Percentiles rank a stretch among this genome's conserved stretches.
Conservation (phyloP, 1,284 basidiomycete species). For the Malassezia nana region DNA sequence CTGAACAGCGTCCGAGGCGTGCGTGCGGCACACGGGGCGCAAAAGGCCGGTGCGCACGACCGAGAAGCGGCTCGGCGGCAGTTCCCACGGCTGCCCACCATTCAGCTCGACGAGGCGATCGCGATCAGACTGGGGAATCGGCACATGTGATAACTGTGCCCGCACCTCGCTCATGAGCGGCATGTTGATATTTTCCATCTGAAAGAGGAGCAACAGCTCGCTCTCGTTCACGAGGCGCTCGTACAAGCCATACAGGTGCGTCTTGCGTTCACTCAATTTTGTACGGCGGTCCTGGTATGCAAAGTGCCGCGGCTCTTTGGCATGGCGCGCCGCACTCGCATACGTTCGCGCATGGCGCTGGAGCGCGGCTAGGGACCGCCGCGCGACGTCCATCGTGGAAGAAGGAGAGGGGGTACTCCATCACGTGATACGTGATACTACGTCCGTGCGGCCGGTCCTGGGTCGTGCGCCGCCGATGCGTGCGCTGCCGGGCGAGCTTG, state of each 20-base stretch:
- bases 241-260: slow-evolving; percentile 11
- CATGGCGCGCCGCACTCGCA: slow-evolving; percentile 3
- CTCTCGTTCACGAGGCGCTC: slow-evolving; percentile 12
- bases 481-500: slow-evolving; percentile 31
- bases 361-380: not conserved
- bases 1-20: not conserved
- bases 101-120: slow-evolving; percentile 2
- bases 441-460: not conserved
- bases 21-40: slow-evolving; percentile 13
- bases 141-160: not conserved
- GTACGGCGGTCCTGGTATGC: slow-evolving; percentile 16
- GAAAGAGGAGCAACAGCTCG: slow-evolving; percentile 12
- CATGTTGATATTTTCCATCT: slow-evolving; percentile 10
- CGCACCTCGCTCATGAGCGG: slow-evolving; percentile 10
- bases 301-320: slow-evolving; percentile 8
- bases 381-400: not conserved
- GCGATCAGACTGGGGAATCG: slow-evolving; percentile 1
- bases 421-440: slow-evolving; percentile 10
- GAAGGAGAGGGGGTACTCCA: not conserved
- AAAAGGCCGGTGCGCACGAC: slow-evolving; percentile 15
- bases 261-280: slow-evolving; percentile 15
- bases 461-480: not conserved
- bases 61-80: not conserved
- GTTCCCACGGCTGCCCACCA: slow-evolving; percentile 7
- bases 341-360: slow-evolving; percentile 7